These are phyloP conservation scores for Erodium chrysanthum DNA, from an alignment of 441 rosid species.

Conservation along the genomic window DNA sequence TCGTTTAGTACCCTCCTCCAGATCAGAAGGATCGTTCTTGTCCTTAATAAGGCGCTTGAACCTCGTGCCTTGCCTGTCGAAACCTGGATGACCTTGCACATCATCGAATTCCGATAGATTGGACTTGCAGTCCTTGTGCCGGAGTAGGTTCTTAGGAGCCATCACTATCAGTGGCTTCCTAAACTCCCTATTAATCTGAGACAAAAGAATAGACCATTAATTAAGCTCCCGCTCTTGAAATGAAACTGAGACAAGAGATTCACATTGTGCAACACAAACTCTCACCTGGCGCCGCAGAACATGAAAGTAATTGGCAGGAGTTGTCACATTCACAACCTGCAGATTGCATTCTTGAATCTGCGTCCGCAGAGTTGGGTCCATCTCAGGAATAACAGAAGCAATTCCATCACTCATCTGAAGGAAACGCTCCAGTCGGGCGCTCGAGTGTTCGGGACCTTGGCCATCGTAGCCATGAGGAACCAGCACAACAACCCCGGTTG, in stretches of 20 bases:
- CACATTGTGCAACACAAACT: slow-evolving; percentile 9
- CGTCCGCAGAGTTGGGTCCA: slow-evolving; percentile 80
- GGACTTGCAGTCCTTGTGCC: slow-evolving; percentile 93
- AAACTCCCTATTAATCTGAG: slow-evolving; percentile 80
- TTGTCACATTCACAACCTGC: slow-evolving; percentile 95
- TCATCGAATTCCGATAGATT: slow-evolving; percentile 94
- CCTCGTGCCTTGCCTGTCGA: slow-evolving; percentile 96
- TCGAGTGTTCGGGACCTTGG: slow-evolving; percentile 98
- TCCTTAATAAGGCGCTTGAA: slow-evolving; percentile 94
- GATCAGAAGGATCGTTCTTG: slow-evolving; percentile 71
- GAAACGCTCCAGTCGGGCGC: slow-evolving; percentile 87
- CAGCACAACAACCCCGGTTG: slow-evolving; percentile 79
- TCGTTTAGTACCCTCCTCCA: slow-evolving; percentile 83
- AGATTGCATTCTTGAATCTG: slow-evolving; percentile 97
- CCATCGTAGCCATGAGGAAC: slow-evolving; percentile 99
- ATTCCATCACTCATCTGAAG: slow-evolving; percentile 99
- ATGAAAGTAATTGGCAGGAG: slow-evolving; percentile 98
- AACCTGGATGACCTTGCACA: slow-evolving; percentile 94
- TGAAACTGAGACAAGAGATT: background rate
- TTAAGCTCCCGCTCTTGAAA: slow-evolving; percentile 12
- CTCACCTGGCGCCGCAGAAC: slow-evolving; percentile 86
- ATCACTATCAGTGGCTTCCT: slow-evolving; percentile 88
- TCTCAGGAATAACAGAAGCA: slow-evolving; percentile 79
- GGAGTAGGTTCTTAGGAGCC: slow-evolving; percentile 92
- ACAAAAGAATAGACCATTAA: slow-evolving; percentile 13